Evolutionary conservation across 2,329 filamentous ascomycete species (phyloP).

Genomic region (Xylariaceae sp.): DNA sequence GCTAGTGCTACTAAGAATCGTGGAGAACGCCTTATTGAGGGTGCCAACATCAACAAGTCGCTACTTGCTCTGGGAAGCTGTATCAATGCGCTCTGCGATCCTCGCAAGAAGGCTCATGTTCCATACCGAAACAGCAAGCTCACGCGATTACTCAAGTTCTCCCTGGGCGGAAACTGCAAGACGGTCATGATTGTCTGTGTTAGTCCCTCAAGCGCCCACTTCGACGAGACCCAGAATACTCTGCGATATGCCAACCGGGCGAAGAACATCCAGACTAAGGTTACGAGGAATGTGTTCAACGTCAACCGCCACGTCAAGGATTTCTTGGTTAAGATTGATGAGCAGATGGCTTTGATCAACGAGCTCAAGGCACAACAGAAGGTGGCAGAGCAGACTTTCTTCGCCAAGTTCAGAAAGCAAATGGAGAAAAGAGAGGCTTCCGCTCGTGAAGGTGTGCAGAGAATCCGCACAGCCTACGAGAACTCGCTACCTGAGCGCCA

Average conservation of each 20-base stretch:
- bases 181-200: conserved; percentile 99
- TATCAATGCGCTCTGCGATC: conserved; percentile 96
- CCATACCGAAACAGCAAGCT: conserved; percentile 98
- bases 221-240: conserved; percentile 97
- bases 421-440: conserved; percentile 76
- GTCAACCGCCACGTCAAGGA: conserved; percentile 99
- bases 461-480: conserved; percentile 80
- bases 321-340: conserved; percentile 98
- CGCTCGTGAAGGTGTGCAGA: conserved; percentile 71
- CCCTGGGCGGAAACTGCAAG: conserved; percentile 94
- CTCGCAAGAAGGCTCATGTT: conserved; percentile 85
- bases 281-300: conserved; percentile 98
- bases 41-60: conserved; percentile 99
- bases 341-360: conserved; percentile 95
- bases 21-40: conserved; percentile 84
- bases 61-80: conserved; percentile 90
- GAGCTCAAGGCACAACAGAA: conserved; percentile 91
- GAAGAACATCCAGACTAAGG: conserved; percentile 99
- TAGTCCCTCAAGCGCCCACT: conserved; percentile 92
- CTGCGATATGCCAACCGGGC: conserved; percentile 94
- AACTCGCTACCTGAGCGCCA: conserved; percentile 72
- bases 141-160: conserved; percentile 92
- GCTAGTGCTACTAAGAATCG: conserved; percentile 96
- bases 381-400: conserved; percentile 76
- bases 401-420: conserved; percentile 87